Evolutionary conservation across 192 early-diverging fungal species (phyloP).

Genomic region (Umbelopsis vinacea): DNA sequence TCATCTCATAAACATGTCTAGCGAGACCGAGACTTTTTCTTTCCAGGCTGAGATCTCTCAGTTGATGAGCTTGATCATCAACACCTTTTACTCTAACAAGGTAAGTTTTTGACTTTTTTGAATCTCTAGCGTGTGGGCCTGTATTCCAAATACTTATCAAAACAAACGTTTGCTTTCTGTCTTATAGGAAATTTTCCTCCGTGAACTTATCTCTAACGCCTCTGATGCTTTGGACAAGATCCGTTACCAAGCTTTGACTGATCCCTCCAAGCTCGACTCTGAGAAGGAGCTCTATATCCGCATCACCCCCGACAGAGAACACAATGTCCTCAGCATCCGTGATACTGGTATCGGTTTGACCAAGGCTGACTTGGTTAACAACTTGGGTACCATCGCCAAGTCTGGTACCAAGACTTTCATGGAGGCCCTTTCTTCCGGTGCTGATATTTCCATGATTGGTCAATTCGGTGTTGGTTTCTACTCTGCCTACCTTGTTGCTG

Average conservation of each 20-base stretch:
- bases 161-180: not conserved
- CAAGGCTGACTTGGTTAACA: constrained; percentile 95
- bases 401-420: constrained; percentile 99
- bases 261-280: constrained; percentile 90
- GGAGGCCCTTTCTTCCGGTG: constrained; percentile 94
- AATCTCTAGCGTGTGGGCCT: not conserved
- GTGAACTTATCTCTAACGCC: constrained; percentile 95
- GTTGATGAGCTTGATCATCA: constrained; percentile 99
- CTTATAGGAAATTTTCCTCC: constrained; percentile 81
- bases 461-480: constrained; percentile 99
- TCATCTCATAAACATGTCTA: constrained; percentile 31
- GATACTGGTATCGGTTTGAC: constrained; percentile 94
- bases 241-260: constrained; percentile 95
- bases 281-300: constrained; percentile 95
- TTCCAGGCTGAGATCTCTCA: constrained; percentile 99
- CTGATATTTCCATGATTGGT: constrained; percentile 99
- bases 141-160: not conserved
- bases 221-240: constrained; percentile 87
- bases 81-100: constrained; percentile 99
- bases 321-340: constrained; percentile 77
- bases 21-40: constrained; percentile 76
- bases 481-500: constrained; percentile 99
- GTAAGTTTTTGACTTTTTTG: constrained; percentile 48
- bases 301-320: constrained; percentile 85
- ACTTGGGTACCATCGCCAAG: constrained; percentile 99